Percentiles rank a stretch among this genome's conserved stretches.
These are phyloP conservation scores for Trichothecium roseum DNA, from an alignment of 2,329 filamentous ascomycete species.

Conservation along the genomic window DNA sequence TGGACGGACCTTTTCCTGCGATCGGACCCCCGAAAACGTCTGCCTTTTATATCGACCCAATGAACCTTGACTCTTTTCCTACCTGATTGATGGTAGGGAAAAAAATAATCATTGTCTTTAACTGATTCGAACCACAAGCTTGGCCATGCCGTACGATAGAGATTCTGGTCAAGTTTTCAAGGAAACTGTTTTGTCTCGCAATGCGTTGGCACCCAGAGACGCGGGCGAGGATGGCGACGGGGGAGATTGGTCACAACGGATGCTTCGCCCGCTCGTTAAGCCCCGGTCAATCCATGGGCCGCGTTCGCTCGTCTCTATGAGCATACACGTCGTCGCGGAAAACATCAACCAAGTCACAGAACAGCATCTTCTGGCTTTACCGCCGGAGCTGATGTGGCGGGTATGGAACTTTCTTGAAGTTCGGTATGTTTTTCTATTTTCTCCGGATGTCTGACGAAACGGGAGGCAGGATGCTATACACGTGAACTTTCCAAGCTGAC, in stretches of 20 bases:
- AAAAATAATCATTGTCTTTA: too few relatives aligned
- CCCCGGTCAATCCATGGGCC: conserved; percentile 19
- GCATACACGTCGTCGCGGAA: conserved; percentile 23
- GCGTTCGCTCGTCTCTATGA: conserved; percentile 27
- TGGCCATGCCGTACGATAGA: not conserved
- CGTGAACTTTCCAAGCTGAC: not conserved
- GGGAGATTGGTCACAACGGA: conserved; percentile 22
- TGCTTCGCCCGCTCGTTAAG: conserved; percentile 16
- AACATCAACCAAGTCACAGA: conserved; percentile 24
- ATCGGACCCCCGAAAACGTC: too few relatives aligned
- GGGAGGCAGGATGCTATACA: not conserved
- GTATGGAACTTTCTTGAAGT: conserved; percentile 29
- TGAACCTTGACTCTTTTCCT: too few relatives aligned
- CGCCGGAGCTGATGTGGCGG: conserved; percentile 21
- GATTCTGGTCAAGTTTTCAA: conserved; percentile 22
- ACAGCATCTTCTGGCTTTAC: conserved; percentile 22
- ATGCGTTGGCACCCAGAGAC: not conserved
- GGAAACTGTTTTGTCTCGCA: conserved; percentile 23
- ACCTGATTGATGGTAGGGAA: too few relatives aligned
- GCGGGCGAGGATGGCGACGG: conserved; percentile 6
- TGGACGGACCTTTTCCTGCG: too few relatives aligned
- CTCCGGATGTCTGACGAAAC: not conserved
- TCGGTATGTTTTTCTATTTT: conserved; percentile 17
- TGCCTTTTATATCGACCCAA: too few relatives aligned
- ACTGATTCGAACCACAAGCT: too few relatives aligned